Evolutionary conservation across 1,284 basidiomycete species (phyloP).

Genomic region (Anthracocystis setariae): DNA sequence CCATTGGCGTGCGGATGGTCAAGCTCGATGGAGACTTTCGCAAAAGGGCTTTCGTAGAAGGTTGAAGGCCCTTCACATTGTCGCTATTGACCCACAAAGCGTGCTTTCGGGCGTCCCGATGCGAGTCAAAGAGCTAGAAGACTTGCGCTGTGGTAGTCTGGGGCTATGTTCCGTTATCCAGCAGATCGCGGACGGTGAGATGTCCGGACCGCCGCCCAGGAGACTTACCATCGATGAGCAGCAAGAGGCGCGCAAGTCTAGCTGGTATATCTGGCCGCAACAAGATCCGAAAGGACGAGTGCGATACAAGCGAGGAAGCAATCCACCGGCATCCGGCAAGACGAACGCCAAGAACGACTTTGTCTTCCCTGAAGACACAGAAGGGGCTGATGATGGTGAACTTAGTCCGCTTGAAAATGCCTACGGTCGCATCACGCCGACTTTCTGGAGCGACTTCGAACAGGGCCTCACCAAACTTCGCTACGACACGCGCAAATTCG

Average conservation of each 20-base stretch:
- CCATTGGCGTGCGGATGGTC: constrained; percentile 2
- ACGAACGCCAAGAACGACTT: neutral
- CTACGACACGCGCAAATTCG: constrained; percentile 59
- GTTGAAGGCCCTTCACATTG: constrained; percentile 14
- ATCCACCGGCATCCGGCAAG: neutral
- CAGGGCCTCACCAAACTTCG: constrained; percentile 46
- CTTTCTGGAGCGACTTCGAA: constrained; percentile 4
- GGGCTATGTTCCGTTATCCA: neutral
- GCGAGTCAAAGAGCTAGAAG: constrained; percentile 32
- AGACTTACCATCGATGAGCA: neutral
- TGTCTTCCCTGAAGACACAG: neutral
- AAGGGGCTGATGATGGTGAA: neutral
- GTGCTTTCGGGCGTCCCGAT: constrained; percentile 41
- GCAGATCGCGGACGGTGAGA: neutral
- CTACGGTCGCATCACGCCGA: neutral
- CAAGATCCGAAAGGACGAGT: neutral
- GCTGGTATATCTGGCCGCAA: neutral
- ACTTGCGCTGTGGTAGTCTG: constrained; percentile 36
- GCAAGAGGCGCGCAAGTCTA: neutral
- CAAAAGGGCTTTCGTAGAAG: constrained; percentile 3
- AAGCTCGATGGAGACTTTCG: constrained; percentile 7
- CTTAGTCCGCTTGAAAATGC: constrained; percentile 2
- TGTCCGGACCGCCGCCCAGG: neutral
- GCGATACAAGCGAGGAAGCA: neutral
- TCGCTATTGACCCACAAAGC: constrained; percentile 23